A percentile compares a stretch with the other conserved stretches of the same genome.
Evolutionary conservation across 2,329 filamentous ascomycete species (phyloP).

Genomic region (Sordariomycetes sp.): DNA sequence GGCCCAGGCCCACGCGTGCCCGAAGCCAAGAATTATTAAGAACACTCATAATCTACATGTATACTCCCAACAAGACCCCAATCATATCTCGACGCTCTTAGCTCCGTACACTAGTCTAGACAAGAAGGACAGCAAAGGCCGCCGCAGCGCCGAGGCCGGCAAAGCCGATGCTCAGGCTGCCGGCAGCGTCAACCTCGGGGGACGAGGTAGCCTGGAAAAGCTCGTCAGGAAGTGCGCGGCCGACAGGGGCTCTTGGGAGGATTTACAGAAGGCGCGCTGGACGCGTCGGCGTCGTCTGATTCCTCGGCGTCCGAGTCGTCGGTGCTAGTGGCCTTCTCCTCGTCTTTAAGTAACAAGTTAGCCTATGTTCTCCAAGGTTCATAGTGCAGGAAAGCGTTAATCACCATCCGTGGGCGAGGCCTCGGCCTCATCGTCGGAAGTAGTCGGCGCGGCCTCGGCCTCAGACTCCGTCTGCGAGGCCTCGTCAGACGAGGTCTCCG

Average conservation of each 20-base stretch:
- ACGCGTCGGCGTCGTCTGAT: not conserved
- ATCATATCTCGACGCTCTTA: too few relatives aligned
- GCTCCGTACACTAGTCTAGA: not conserved
- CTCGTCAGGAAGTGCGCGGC: not conserved
- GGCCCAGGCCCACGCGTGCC: too few relatives aligned
- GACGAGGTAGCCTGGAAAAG: not conserved
- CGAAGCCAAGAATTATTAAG: too few relatives aligned
- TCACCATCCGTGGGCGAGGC: not conserved
- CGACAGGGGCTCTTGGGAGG: not conserved
- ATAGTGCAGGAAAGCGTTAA: not conserved
- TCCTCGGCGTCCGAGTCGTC: not conserved
- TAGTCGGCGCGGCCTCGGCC: not conserved
- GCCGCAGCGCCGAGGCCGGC: not conserved
- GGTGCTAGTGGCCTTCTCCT: not conserved
- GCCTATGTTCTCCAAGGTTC: too few relatives aligned
- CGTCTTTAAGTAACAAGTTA: too few relatives aligned
- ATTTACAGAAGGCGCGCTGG: not conserved
- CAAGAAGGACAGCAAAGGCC: not conserved
- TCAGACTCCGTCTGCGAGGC: not conserved
- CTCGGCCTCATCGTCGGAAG: not conserved
- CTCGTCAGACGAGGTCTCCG: not conserved
- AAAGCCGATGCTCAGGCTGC: not conserved
- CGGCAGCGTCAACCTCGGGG: not conserved
- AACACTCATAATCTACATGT: too few relatives aligned
- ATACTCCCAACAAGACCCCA: too few relatives aligned